Percentiles rank a stretch among this genome's conserved stretches.
phyloP scores from a whole-genome alignment of 176 grass and related monocot species.

The Bolboschoenus planiculmis region DNA sequence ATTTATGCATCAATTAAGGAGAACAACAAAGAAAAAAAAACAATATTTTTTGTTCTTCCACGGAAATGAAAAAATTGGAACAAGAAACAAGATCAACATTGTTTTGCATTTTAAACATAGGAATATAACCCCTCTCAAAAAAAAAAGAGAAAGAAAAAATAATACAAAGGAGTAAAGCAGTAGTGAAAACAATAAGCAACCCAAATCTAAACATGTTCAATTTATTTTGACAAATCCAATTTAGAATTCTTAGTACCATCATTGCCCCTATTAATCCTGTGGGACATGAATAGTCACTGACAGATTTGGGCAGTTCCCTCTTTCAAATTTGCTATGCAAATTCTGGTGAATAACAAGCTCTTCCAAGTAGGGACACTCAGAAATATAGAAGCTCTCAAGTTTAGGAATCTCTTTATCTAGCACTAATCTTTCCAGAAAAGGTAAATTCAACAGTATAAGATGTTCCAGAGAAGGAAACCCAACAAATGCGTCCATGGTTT shows the following conservation, averaged over 20 bases:
- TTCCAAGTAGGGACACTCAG: constrained; percentile 20
- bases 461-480: constrained; percentile 34
- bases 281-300: neutral
- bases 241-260: neutral
- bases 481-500: constrained; percentile 1
- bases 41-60: neutral
- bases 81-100: neutral
- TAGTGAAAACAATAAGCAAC: neutral
- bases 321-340: constrained; percentile 17
- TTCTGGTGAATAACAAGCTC: neutral
- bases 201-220: neutral
- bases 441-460: constrained; percentile 31
- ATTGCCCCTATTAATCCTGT: neutral
- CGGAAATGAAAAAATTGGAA: neutral
- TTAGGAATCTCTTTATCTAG: constrained; percentile 25
- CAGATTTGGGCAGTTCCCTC: constrained; percentile 3
- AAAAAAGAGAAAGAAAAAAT: too few relatives aligned
- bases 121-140: too few relatives aligned
- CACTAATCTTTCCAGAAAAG: constrained; percentile 1
- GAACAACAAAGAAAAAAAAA: neutral
- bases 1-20: neutral
- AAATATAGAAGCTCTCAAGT: constrained; percentile 9
- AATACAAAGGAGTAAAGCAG: neutral
- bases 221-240: neutral
- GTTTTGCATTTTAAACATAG: neutral